Evolutionary conservation across 2,329 filamentous ascomycete species (phyloP).

Genomic region (Ophiocordyceps unilateralis): DNA sequence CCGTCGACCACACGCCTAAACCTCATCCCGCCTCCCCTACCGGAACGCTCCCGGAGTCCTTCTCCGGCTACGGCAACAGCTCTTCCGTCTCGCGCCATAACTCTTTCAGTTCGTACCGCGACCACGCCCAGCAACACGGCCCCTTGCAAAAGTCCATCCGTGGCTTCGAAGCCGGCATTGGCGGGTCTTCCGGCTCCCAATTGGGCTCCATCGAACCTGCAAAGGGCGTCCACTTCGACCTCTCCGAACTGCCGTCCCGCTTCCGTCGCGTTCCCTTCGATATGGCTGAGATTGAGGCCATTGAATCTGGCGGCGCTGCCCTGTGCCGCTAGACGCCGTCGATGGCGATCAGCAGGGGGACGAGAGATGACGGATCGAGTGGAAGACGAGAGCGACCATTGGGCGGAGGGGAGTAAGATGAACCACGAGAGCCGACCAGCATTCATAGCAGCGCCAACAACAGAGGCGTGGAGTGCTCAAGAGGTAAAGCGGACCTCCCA

Average conservation of each 20-base stretch:
- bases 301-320: slow-evolving; percentile 79
- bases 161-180: slow-evolving; percentile 24
- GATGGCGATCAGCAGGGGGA: not conserved
- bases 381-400: not conserved
- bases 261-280: slow-evolving; percentile 65
- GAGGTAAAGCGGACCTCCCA: too few species aligned
- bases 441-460: not conserved
- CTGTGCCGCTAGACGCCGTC: slow-evolving; percentile 23
- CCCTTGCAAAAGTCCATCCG: slow-evolving; percentile 46
- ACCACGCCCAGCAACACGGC: slow-evolving; percentile 63
- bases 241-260: slow-evolving; percentile 67
- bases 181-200: slow-evolving; percentile 46
- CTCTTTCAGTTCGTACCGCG: slow-evolving; percentile 60
- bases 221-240: slow-evolving; percentile 70
- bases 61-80: slow-evolving; percentile 18
- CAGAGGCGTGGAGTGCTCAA: not conserved
- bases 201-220: slow-evolving; percentile 57
- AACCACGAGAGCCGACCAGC: not conserved
- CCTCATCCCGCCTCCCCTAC: slow-evolving; percentile 57
- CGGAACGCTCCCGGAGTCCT: slow-evolving; percentile 40
- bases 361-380: not conserved
- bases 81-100: slow-evolving; percentile 25
- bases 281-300: slow-evolving; percentile 77
- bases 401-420: not conserved
- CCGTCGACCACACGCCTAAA: slow-evolving; percentile 55